Conservation (phyloP, 1,284 basidiomycete genomes). For the Malassezia nana region DNA sequence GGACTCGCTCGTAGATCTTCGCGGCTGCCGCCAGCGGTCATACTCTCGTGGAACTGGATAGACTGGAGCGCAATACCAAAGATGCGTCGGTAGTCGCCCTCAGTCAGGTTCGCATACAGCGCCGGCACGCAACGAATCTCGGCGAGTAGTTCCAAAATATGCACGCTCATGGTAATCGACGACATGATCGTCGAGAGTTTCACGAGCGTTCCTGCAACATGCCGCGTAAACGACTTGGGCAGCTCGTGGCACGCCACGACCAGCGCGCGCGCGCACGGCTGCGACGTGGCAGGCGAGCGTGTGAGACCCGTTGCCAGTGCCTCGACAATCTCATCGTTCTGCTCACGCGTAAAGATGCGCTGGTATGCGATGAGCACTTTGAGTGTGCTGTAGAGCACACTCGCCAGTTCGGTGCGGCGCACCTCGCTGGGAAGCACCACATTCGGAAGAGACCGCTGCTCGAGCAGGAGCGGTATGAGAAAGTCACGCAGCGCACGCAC, state of each 20-base stretch:
- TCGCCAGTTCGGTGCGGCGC: constrained; percentile 64
- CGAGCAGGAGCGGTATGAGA: constrained; percentile 61
- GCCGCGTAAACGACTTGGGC: constrained; percentile 69
- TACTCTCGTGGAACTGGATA: constrained; percentile 60
- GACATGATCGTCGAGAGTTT: constrained; percentile 90
- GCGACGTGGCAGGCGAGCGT: constrained; percentile 67
- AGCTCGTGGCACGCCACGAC: constrained; percentile 82
- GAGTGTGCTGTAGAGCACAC: constrained; percentile 75
- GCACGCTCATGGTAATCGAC: constrained; percentile 81
- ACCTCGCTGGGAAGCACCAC: constrained; percentile 55
- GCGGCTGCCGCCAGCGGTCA: constrained; percentile 26
- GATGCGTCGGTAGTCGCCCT: constrained; percentile 81
- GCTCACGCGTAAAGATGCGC: constrained; percentile 61
- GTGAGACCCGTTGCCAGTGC: constrained; percentile 70
- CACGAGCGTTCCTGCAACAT: constrained; percentile 65
- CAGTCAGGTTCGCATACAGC: constrained; percentile 84
- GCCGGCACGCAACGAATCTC: constrained; percentile 70
- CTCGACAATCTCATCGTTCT: constrained; percentile 65
- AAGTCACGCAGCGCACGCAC: constrained; percentile 60
- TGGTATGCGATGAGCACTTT: constrained; percentile 82
- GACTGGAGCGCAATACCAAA: constrained; percentile 92
- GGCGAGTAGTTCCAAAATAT: constrained; percentile 85
- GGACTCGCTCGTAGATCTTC: constrained; percentile 41
- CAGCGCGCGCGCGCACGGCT: constrained; percentile 82
- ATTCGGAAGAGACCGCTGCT: constrained; percentile 57